These are phyloP conservation scores for Monilinia fructigena DNA, from an alignment of 2,329 filamentous ascomycete genomes.

Conservation along the genomic window DNA sequence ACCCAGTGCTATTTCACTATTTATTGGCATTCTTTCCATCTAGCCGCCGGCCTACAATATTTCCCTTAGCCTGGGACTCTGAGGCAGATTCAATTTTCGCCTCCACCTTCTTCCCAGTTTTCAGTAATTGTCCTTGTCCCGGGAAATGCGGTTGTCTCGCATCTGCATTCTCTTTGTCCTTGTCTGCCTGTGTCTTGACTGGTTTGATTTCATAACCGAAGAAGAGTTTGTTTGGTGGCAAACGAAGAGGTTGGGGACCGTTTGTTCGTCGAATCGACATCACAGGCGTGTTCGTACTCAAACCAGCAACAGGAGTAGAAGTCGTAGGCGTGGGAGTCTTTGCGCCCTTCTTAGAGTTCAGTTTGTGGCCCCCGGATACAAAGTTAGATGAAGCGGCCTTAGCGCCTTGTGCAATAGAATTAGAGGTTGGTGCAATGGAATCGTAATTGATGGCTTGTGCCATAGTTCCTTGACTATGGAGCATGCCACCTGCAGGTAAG, in stretches of 20 bases:
- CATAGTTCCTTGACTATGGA: conserved; percentile 90
- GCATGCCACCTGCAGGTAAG: conserved; percentile 66
- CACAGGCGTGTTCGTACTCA: conserved; percentile 43
- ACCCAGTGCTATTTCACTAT: background rate
- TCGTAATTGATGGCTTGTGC: conserved; percentile 97
- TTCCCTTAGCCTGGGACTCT: conserved; percentile 13
- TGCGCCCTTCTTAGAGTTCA: conserved; percentile 78
- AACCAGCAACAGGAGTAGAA: conserved; percentile 66
- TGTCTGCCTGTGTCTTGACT: conserved; percentile 73
- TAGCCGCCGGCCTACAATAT: conserved; percentile 30
- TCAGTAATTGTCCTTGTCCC: conserved; percentile 79
- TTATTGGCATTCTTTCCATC: conserved; percentile 27
- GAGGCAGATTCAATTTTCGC: conserved; percentile 32
- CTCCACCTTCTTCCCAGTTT: conserved; percentile 61
- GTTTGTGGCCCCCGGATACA: conserved; percentile 71
- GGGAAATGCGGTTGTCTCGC: conserved; percentile 72
- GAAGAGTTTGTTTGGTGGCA: conserved; percentile 89
- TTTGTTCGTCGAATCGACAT: conserved; percentile 54
- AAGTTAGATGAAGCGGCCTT: conserved; percentile 74
- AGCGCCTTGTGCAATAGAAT: conserved; percentile 60
- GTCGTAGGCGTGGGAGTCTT: conserved; percentile 73
- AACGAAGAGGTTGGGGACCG: conserved; percentile 79
- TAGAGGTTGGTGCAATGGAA: conserved; percentile 77
- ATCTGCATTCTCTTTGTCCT: conserved; percentile 64
- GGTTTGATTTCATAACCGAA: conserved; percentile 94